phyloP scores from a whole-genome alignment of 2,329 filamentous ascomycete species.

The Talaromyces sp. region DNA sequence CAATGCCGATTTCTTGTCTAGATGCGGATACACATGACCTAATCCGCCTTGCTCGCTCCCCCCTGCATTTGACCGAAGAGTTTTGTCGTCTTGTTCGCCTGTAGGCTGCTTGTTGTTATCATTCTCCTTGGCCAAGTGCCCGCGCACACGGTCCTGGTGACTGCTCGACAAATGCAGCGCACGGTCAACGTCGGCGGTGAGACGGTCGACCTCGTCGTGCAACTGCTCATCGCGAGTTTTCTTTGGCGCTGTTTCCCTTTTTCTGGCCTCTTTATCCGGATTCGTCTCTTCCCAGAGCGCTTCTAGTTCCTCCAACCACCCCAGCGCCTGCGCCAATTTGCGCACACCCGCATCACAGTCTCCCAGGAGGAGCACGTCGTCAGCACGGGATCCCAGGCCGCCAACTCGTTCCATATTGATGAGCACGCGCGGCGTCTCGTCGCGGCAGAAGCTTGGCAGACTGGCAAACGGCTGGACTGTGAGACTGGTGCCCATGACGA shows the following conservation, averaged over 20 bases:
- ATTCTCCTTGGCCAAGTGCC: constrained; percentile 21
- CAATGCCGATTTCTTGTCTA: constrained; percentile 17
- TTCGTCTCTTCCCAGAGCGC: constrained; percentile 65
- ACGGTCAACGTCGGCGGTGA: constrained; percentile 56
- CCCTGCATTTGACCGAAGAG: constrained; percentile 2
- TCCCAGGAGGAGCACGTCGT: constrained; percentile 80
- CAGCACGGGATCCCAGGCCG: constrained; percentile 66
- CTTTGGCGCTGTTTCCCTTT: constrained; percentile 31
- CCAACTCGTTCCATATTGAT: constrained; percentile 87
- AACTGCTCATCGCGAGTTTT: constrained; percentile 53
- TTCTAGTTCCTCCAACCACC: constrained; percentile 83
- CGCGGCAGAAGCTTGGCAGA: constrained; percentile 61
- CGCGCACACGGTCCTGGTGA: constrained; percentile 39
- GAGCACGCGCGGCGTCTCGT: constrained; percentile 68
- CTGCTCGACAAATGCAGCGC: constrained; percentile 47
- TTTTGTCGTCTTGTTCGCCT: not conserved
- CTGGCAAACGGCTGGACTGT: constrained; percentile 85
- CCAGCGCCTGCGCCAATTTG: constrained; percentile 71
- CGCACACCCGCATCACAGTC: constrained; percentile 80
- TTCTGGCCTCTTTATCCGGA: constrained; percentile 54
- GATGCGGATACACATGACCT: constrained; percentile 34
- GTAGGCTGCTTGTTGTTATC: not conserved
- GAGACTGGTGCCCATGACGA: constrained; percentile 86
- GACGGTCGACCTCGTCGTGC: constrained; percentile 54
- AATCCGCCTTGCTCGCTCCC: constrained; percentile 18